phyloP scores from a whole-genome alignment of 441 rosid species.

The Pelargonium citronellum region DNA sequence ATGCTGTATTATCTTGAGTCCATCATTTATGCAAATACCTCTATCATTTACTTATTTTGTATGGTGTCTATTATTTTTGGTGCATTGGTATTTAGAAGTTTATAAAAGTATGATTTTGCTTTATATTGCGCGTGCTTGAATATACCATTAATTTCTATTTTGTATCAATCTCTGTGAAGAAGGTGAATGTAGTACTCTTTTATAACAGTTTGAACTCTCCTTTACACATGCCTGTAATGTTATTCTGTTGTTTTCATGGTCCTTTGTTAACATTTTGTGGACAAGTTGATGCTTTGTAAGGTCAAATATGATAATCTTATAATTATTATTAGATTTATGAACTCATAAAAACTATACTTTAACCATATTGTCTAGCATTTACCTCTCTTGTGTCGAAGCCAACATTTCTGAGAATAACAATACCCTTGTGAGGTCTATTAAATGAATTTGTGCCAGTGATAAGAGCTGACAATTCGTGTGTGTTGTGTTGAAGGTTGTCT shows the following conservation, averaged over 20 bases:
- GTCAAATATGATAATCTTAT: neutral
- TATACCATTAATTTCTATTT: neutral
- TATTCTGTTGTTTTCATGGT: too few species aligned
- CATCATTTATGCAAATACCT: neutral
- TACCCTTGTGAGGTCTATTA: neutral
- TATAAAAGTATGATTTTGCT: neutral
- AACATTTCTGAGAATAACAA: constrained; percentile 4
- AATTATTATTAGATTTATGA: neutral
- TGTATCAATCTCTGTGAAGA: neutral
- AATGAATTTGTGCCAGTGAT: neutral
- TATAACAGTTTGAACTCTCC: too few species aligned
- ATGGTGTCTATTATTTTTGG: neutral
- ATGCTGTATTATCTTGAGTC: neutral
- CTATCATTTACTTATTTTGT: neutral
- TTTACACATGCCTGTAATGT: too few species aligned
- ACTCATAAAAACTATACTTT: neutral
- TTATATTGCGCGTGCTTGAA: neutral
- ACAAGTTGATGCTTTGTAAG: neutral
- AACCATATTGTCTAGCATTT: constrained; percentile 1
- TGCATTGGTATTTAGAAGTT: neutral
- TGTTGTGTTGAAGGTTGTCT: too few species aligned
- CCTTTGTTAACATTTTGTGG: too few species aligned
- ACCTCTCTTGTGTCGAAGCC: neutral
- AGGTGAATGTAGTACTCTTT: neutral
- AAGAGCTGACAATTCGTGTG: too few species aligned